Conservation (phyloP, 192 early-diverging fungal genomes). For the Coemansia sp. region DNA sequence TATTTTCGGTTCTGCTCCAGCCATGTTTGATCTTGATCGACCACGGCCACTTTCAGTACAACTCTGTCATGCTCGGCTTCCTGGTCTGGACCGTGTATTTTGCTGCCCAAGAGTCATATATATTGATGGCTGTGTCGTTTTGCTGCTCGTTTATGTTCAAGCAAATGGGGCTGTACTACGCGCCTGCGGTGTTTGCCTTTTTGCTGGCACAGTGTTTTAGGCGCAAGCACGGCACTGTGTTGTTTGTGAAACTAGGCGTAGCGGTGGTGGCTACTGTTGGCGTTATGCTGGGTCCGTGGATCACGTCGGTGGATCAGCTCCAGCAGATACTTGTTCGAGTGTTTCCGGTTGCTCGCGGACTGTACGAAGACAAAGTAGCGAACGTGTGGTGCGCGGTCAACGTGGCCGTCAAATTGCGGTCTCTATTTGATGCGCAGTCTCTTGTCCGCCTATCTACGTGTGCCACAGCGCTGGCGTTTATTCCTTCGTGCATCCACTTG, state of each 20-base stretch:
- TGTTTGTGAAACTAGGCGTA: conserved; percentile 70
- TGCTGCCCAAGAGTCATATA: conserved; percentile 62
- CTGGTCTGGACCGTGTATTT: conserved; percentile 72
- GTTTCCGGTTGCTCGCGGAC: conserved; percentile 89
- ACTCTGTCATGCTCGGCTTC: conserved; percentile 94
- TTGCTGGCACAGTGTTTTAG: conserved; percentile 75
- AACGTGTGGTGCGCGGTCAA: conserved; percentile 96
- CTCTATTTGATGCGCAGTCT: conserved; percentile 58
- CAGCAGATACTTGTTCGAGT: conserved; percentile 78
- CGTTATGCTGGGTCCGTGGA: conserved; percentile 68
- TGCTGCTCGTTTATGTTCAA: conserved; percentile 87
- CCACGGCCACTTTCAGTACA: conserved; percentile 98
- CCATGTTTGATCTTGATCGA: conserved; percentile 92
- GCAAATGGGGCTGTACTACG: conserved; percentile 96
- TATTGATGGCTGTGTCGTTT: conserved; percentile 78
- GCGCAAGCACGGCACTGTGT: conserved; percentile 8
- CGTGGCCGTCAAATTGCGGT: conserved; percentile 78
- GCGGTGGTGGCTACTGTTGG: conserved; percentile 73
- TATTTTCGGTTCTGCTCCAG: conserved; percentile 72
- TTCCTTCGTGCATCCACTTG: conserved; percentile 73
- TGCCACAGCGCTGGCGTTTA: conserved; percentile 65
- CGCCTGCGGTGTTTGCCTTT: conserved; percentile 87
- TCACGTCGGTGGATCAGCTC: conserved; percentile 60
- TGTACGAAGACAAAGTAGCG: conserved; percentile 99
- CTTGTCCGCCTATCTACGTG: conserved; percentile 70